These are phyloP conservation scores for Asterophora lycoperdoides DNA, from an alignment of 768 basidiomycete genomes.

Conservation along the genomic window DNA sequence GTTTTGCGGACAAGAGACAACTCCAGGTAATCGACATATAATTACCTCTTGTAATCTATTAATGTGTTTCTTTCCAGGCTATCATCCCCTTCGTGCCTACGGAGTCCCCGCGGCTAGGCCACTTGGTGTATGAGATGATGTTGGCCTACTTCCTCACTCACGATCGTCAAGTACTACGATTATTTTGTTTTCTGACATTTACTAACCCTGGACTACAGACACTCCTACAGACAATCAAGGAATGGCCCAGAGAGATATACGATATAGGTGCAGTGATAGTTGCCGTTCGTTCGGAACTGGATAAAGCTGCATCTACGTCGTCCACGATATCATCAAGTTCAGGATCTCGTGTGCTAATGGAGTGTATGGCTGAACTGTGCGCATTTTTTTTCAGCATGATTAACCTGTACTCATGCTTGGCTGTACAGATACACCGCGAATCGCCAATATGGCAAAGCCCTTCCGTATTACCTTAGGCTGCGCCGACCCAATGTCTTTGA, in stretches of 20 bases:
- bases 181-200: background rate
- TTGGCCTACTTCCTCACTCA: conserved; percentile 80
- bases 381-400: conserved; percentile 16
- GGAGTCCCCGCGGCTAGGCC: conserved; percentile 71
- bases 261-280: conserved; percentile 83
- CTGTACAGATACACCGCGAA: conserved; percentile 70
- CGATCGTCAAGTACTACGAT: conserved; percentile 56
- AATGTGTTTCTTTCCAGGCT: conserved; percentile 39
- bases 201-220: conserved; percentile 42
- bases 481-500: conserved; percentile 89
- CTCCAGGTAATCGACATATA: conserved; percentile 49
- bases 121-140: conserved; percentile 92
- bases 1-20: conserved; percentile 77
- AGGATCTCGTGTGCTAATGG: conserved; percentile 73
- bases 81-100: conserved; percentile 91
- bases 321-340: conserved; percentile 38
- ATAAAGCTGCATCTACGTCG: conserved; percentile 52
- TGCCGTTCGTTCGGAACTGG: conserved; percentile 81
- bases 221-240: conserved; percentile 70
- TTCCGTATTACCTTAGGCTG: conserved; percentile 85
- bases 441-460: conserved; percentile 90
- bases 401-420: background rate
- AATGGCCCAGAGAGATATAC: conserved; percentile 92
- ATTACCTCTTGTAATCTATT: conserved; percentile 2
- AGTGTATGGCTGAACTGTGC: conserved; percentile 88